A percentile compares a stretch with the other conserved stretches of the same genome.
Conservation (phyloP, 2,329 filamentous ascomycete species). For the Curvularia verruculosa region DNA sequence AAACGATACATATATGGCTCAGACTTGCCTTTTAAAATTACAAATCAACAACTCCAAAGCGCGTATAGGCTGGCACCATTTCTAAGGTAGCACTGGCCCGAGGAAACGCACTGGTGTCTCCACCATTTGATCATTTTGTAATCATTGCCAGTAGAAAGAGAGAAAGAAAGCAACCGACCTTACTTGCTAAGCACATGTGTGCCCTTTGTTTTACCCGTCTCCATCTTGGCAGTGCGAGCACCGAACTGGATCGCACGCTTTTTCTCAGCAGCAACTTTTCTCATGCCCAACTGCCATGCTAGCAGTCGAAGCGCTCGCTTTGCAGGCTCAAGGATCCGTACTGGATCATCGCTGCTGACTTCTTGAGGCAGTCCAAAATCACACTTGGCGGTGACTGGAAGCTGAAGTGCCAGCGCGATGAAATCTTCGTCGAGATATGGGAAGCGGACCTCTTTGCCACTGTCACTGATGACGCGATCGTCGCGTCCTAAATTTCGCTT, state of each 20-base stretch:
- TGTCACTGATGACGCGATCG: slow-evolving; percentile 87
- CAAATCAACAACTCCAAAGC: slow-evolving; percentile 32
- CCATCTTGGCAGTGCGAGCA: slow-evolving; percentile 52
- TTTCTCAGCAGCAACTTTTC: slow-evolving; percentile 77
- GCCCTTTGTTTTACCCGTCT: slow-evolving; percentile 56
- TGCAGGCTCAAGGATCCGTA: slow-evolving; percentile 68
- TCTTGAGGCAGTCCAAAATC: slow-evolving; percentile 67
- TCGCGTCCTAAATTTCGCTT: slow-evolving; percentile 95
- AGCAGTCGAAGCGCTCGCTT: slow-evolving; percentile 82
- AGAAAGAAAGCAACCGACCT: slow-evolving; percentile 26
- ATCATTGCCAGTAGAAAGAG: slow-evolving; percentile 35
- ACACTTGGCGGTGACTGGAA: slow-evolving; percentile 83
- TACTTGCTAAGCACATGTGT: slow-evolving; percentile 51
- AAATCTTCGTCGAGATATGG: slow-evolving; percentile 89
- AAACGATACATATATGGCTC: slow-evolving; percentile 24
- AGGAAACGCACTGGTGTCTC: slow-evolving; percentile 34
- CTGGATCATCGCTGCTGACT: slow-evolving; percentile 27
- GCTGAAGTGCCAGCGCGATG: slow-evolving; percentile 76
- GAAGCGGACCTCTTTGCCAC: slow-evolving; percentile 86
- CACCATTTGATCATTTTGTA: slow-evolving; percentile 33
- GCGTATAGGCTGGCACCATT: slow-evolving; percentile 10
- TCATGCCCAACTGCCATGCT: slow-evolving; percentile 75
- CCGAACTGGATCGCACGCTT: slow-evolving; percentile 77
- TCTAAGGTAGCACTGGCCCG: slow-evolving; percentile 10
- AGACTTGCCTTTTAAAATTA: slow-evolving; percentile 45